Percentiles rank a stretch among this genome's conserved stretches.
phyloP scores from a whole-genome alignment of 148 eudicot species.

The Fallopia convolvulus region DNA sequence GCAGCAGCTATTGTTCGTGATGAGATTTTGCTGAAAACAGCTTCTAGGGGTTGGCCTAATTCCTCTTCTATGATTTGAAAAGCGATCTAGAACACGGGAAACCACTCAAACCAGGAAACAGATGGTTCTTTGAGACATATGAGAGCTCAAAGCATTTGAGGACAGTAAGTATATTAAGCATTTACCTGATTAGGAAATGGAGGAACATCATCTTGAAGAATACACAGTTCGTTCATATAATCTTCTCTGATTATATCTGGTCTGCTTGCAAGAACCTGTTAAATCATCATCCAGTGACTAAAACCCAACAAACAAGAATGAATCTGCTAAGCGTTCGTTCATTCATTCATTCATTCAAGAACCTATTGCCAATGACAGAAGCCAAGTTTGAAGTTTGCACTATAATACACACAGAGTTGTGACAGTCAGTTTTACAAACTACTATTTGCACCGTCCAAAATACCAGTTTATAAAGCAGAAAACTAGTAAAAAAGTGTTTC shows the following conservation, averaged over 20 bases:
- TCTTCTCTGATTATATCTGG: conserved; percentile 99
- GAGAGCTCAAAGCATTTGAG: background rate
- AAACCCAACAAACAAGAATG: conserved; percentile 12
- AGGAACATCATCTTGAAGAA: conserved; percentile 99
- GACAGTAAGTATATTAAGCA: background rate
- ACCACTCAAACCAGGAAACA: conserved; percentile 15
- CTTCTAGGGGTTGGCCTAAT: conserved; percentile 91
- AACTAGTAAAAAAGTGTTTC: background rate
- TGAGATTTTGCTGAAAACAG: conserved; percentile 91
- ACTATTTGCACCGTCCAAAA: background rate
- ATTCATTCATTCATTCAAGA: background rate
- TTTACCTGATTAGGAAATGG: conserved; percentile 87
- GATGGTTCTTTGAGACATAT: background rate
- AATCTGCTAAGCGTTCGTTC: background rate
- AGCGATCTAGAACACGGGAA: conserved; percentile 62
- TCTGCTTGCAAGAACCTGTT: conserved; percentile 94
- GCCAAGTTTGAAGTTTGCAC: background rate
- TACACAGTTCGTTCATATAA: conserved; percentile 96
- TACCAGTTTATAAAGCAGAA: background rate
- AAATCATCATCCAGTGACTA: conserved; percentile 15
- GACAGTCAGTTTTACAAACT: background rate
- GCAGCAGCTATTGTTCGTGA: conserved; percentile 95
- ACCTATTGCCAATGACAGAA: background rate
- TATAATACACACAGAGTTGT: background rate
- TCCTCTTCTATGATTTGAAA: conserved; percentile 93